phyloP scores from a whole-genome alignment of 306 rosid genomes.

The Rosa chinensis region DNA sequence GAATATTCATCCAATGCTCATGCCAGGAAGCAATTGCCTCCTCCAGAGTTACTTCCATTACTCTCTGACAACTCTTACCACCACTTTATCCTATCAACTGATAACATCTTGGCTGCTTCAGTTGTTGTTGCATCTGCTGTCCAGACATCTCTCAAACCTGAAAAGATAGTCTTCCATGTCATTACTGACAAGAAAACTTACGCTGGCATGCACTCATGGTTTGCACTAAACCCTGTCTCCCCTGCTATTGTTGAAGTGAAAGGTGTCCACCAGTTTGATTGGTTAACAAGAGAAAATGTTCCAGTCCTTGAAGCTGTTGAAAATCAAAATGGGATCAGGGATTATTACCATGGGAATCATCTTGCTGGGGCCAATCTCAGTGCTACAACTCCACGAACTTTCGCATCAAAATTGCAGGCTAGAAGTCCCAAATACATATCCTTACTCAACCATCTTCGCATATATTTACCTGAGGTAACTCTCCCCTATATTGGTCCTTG shows the following conservation, averaged over 20 bases:
- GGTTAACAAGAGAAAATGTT: conserved; percentile 99
- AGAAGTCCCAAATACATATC: conserved; percentile 99
- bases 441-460: conserved; percentile 93
- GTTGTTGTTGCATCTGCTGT: conserved; percentile 95
- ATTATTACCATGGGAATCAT: conserved; percentile 96
- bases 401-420: conserved; percentile 86
- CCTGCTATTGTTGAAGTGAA: conserved; percentile 97
- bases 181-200: conserved; percentile 97
- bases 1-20: conserved; percentile 98
- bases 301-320: conserved; percentile 99
- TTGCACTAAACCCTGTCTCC: conserved; percentile 82
- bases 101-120: conserved; percentile 97
- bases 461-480: conserved; percentile 92
- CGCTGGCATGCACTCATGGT: conserved; percentile 99
- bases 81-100: conserved; percentile 88
- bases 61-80: conserved; percentile 84
- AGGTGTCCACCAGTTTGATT: conserved; percentile 95
- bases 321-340: conserved; percentile 79
- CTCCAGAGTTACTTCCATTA: conserved; percentile 87
- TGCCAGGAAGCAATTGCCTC: conserved; percentile 95
- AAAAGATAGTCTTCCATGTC: conserved; percentile 89
- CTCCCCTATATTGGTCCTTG: not conserved
- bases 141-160: conserved; percentile 77
- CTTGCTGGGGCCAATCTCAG: conserved; percentile 63
- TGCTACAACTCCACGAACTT: conserved; percentile 64